Evolutionary conservation across 768 basidiomycete genomes (phyloP), one percentile per base, ranked within the genome.

Genomic region (Panellus pusillus): DNA sequence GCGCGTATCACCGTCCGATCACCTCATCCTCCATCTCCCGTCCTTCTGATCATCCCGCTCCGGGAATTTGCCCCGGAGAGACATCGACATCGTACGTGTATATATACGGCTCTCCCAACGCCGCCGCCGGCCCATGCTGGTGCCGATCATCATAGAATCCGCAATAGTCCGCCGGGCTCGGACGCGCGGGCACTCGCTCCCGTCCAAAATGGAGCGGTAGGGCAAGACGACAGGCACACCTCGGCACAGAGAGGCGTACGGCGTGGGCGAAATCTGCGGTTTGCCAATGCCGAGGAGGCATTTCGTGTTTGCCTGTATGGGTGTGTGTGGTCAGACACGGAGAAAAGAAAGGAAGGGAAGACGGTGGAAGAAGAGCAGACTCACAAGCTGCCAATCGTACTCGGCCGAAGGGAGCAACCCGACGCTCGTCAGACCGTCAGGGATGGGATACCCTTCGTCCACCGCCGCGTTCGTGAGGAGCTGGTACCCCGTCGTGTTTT

Each of bases 41-140:
- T 14, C 8, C 32, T n/a, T n/a, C n/a, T n/a, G n/a, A 9, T 11
- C 32, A 11, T 50, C 57, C n/a, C 12, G 54, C 48, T 0, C 29
- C 41, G 17, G 42, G 47, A 24, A 2, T 24, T 6, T 6, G 3
- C 24, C 24, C 6, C 32, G 20, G 47, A 14, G 18, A 14, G 19
- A 50, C 35, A 42, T 58, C 18, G 19, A 50, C 35, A 42, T 58
- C 52, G 13, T 50, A 37, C 5, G 46, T 50, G 20, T 58, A 58
- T 11, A 58, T 50, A 6, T 42, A 58, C 1, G 57, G 57, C 29
- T 50, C 48, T 29, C 57, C 57, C 12, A 58, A 28, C 3, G 41
- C 20, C 17, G 57, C 57, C 9, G 57, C 57, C 11, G 57, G 47
- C 9, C 57, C 57, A 43, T 58, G 57, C 40, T 54, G 53, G 47